A percentile compares a stretch with the other conserved stretches of the same genome.
These are phyloP conservation scores for Musa beccarii DNA, from an alignment of 176 grass and related monocot species.

Conservation along the genomic window DNA sequence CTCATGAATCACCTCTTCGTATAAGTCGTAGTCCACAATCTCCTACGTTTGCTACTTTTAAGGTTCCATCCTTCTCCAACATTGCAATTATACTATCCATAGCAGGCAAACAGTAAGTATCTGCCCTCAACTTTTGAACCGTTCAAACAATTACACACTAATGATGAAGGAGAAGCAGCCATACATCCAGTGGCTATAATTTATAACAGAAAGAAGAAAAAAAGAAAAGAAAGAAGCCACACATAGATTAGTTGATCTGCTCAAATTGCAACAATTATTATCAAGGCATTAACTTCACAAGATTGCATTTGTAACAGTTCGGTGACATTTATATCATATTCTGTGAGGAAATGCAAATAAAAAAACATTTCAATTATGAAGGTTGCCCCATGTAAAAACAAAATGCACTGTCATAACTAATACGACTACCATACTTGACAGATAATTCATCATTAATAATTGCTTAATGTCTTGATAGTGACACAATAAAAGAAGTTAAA, in stretches of 20 bases:
- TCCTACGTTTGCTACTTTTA: conserved; percentile 84
- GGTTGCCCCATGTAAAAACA: too few relatives aligned
- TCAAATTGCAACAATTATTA: not conserved
- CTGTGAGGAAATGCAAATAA: not conserved
- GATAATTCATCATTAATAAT: too few relatives aligned
- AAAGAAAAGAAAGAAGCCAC: not conserved
- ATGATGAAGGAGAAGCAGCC: not conserved
- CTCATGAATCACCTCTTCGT: conserved; percentile 46
- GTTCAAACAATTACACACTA: not conserved
- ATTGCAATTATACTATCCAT: conserved; percentile 56
- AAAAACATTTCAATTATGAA: not conserved
- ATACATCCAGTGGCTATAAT: not conserved
- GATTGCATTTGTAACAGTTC: too few relatives aligned
- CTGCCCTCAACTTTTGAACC: not conserved
- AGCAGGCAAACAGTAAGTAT: conserved; percentile 13
- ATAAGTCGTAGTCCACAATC: conserved; percentile 82
- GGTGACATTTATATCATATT: not conserved
- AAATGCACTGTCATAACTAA: too few relatives aligned
- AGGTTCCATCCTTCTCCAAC: conserved; percentile 66
- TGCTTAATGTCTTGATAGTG: too few relatives aligned
- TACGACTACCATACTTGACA: too few relatives aligned
- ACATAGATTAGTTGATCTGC: not conserved
- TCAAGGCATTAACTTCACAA: not conserved
- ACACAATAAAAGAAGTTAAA: too few relatives aligned
- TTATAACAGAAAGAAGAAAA: not conserved